phyloP scores from a whole-genome alignment of 176 grass and related monocot species.

The Carex myosuroides region DNA sequence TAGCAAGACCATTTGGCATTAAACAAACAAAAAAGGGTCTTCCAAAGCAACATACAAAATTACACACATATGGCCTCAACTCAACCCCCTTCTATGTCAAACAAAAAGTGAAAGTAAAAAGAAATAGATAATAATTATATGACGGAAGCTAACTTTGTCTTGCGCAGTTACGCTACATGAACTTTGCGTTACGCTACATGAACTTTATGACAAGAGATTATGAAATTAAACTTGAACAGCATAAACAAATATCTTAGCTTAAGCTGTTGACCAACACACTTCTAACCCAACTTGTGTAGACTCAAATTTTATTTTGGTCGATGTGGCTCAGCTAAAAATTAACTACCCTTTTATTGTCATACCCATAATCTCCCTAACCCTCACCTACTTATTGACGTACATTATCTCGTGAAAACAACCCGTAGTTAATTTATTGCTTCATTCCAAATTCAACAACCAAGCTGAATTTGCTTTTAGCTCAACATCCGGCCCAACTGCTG shows the following conservation, averaged over 20 bases:
- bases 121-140: neutral
- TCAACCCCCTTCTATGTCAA: neutral
- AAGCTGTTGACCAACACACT: conserved; percentile 7
- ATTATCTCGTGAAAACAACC: conserved; percentile 5
- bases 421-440: neutral
- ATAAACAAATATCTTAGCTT: neutral
- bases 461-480: neutral
- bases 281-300: conserved; percentile 1
- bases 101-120: neutral
- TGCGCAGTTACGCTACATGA: too few species aligned
- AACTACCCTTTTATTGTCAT: neutral
- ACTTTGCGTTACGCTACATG: too few species aligned
- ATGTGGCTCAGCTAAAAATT: conserved; percentile 22
- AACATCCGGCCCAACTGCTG: conserved; percentile 14
- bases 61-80: neutral
- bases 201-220: neutral
- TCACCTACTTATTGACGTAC: conserved; percentile 21
- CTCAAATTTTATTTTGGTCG: neutral
- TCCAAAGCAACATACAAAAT: neutral
- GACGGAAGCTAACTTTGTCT: neutral
- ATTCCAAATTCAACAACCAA: neutral
- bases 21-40: neutral
- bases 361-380: conserved; percentile 7
- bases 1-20: neutral
- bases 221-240: neutral